phyloP scores from a whole-genome alignment of 1,284 basidiomycete species.

The Phellinidium pouzarii region DNA sequence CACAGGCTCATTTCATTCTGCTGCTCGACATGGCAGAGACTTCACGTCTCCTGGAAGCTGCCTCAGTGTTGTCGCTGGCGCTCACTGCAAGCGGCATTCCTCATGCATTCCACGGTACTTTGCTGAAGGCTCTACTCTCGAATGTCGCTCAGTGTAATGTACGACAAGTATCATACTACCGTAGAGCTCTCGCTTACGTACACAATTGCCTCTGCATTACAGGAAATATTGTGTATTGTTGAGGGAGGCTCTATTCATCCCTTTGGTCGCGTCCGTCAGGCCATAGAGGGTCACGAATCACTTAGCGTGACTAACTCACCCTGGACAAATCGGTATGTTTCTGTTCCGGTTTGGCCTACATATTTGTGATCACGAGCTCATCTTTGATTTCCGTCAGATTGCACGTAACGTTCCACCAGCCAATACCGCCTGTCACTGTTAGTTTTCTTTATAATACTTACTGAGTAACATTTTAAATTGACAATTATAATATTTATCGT shows the following conservation, averaged over 20 bases:
- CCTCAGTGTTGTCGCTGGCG: conserved; percentile 48
- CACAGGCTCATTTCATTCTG: not conserved
- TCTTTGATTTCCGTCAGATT: conserved; percentile 24
- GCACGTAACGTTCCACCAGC: conserved; percentile 32
- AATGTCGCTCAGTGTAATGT: conserved; percentile 50
- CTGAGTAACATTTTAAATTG: not conserved
- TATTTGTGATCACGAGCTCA: conserved; percentile 8
- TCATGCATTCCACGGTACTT: conserved; percentile 63
- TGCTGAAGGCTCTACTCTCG: conserved; percentile 53
- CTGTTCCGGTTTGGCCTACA: not conserved
- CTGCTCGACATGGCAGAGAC: conserved; percentile 49
- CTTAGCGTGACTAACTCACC: conserved; percentile 38
- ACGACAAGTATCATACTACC: conserved; percentile 23
- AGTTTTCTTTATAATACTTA: conserved; percentile 13
- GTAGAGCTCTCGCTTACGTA: not conserved
- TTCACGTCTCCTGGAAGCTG: conserved; percentile 56
- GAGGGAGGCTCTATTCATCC: conserved; percentile 45
- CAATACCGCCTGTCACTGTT: conserved; percentile 33
- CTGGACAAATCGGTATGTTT: conserved; percentile 47
- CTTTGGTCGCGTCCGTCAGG: conserved; percentile 50
- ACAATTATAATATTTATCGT: not conserved
- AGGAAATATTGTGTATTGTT: conserved; percentile 55
- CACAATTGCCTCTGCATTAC: conserved; percentile 16
- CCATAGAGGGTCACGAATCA: conserved; percentile 32
- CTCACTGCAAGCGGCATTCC: conserved; percentile 45